These are phyloP conservation scores for Rhodotorula kratochvilovae DNA, from an alignment of 768 basidiomycete species.

Conservation along the genomic window DNA sequence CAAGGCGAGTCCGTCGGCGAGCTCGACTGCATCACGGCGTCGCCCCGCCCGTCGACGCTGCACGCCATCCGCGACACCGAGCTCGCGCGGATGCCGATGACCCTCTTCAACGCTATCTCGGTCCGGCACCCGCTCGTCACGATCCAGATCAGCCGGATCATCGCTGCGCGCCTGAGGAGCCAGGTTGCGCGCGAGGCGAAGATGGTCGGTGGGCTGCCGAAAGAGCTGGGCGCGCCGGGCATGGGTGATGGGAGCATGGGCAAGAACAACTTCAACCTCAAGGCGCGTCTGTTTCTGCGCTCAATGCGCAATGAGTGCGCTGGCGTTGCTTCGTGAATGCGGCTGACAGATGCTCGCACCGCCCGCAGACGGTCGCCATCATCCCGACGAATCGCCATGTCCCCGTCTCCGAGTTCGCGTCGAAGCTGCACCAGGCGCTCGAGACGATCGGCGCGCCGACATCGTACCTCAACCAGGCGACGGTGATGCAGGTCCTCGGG, in stretches of 20 bases:
- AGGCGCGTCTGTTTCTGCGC: constrained; percentile 8
- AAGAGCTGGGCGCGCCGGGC: constrained; percentile 23
- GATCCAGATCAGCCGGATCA: constrained; percentile 64
- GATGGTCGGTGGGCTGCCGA: constrained; percentile 12
- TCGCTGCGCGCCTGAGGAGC: constrained; percentile 82
- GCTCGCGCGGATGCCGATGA: constrained; percentile 91
- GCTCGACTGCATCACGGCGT: constrained; percentile 92
- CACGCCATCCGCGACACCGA: constrained; percentile 98
- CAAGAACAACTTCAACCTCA: constrained; percentile 73
- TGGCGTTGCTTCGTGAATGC: too few species aligned
- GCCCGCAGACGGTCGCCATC: constrained; percentile 80
- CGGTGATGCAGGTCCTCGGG: constrained; percentile 84
- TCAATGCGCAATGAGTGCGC: neutral
- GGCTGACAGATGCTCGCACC: too few species aligned
- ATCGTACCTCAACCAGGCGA: constrained; percentile 86
- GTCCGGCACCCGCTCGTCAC: constrained; percentile 44
- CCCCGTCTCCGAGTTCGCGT: constrained; percentile 82
- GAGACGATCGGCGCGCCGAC: constrained; percentile 93
- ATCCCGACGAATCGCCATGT: constrained; percentile 80
- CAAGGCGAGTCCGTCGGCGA: constrained; percentile 97
- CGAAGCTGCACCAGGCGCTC: constrained; percentile 77
- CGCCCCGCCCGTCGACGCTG: constrained; percentile 76
- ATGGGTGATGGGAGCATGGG: constrained; percentile 55
- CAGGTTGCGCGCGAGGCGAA: constrained; percentile 56
- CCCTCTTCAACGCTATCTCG: constrained; percentile 88